Conservation (phyloP, 257 asterid genomes). For the Solanum pennellii region DNA sequence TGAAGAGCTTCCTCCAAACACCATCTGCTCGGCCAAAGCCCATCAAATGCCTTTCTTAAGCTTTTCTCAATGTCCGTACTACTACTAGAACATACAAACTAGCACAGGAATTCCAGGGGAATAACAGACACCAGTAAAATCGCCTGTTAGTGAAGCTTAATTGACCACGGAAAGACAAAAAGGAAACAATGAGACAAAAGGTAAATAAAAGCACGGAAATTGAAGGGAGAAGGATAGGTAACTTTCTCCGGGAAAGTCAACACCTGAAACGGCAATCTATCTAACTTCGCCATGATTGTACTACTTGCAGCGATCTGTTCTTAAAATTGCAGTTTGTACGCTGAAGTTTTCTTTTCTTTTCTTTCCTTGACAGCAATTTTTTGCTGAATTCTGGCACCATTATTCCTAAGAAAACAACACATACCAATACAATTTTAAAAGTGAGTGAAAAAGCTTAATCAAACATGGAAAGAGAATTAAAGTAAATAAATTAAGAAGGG, state of each 20-base stretch:
- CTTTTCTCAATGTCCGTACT: too few species aligned
- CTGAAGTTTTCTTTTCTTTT: not conserved
- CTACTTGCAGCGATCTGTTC: not conserved
- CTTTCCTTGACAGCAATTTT: not conserved
- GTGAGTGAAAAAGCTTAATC: not conserved
- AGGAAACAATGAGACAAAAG: not conserved
- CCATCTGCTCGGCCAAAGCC: too few species aligned
- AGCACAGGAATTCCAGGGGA: not conserved
- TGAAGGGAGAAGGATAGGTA: too few species aligned
- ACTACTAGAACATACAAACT: not conserved
- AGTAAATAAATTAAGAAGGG: not conserved
- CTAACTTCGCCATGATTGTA: too few species aligned
- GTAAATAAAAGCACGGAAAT: not conserved
- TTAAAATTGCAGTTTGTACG: not conserved
- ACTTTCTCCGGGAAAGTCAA: too few species aligned
- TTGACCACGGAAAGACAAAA: not conserved
- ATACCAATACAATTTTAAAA: too few species aligned
- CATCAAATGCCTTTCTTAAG: too few species aligned
- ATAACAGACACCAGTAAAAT: not conserved
- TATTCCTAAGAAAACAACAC: too few species aligned
- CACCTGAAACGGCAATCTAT: too few species aligned
- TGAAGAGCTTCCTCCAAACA: too few species aligned
- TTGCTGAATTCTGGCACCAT: not conserved
- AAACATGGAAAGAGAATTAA: not conserved
- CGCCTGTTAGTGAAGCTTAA: not conserved